phyloP scores from a whole-genome alignment of 352 stramenopile species.

The Phytophthora cryptogea region DNA sequence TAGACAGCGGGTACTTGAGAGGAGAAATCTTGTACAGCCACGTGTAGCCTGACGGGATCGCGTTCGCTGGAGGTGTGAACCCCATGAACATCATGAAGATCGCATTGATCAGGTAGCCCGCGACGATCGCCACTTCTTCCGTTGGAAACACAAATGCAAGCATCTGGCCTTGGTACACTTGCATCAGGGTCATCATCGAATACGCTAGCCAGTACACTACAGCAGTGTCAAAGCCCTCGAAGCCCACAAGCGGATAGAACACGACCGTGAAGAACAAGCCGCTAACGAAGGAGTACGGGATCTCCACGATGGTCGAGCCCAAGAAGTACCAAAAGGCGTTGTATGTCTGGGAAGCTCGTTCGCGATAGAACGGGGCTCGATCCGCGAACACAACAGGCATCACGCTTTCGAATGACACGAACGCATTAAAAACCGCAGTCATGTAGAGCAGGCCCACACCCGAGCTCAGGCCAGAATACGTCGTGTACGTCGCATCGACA shows the following conservation, averaged over 20 bases:
- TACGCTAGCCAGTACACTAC: conserved; percentile 37
- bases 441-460: conserved; percentile 83
- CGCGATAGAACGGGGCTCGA: conserved; percentile 67
- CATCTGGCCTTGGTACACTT: conserved; percentile 80
- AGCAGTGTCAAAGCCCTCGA: conserved; percentile 22
- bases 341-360: conserved; percentile 86
- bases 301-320: conserved; percentile 58
- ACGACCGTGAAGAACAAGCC: conserved; percentile 44
- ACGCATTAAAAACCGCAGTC: conserved; percentile 73
- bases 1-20: conserved; percentile 22
- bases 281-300: conserved; percentile 33
- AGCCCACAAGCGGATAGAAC: conserved; percentile 36
- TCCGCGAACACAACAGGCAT: conserved; percentile 79
- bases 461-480: conserved; percentile 39
- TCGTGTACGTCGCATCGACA: conserved; percentile 27
- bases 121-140: conserved; percentile 45
- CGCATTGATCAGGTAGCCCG: conserved; percentile 46
- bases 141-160: conserved; percentile 59
- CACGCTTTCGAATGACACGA: conserved; percentile 79
- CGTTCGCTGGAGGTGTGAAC: conserved; percentile 40
- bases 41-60: conserved; percentile 18
- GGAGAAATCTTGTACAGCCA: conserved; percentile 34
- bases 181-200: conserved; percentile 41
- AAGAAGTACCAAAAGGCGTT: conserved; percentile 61
- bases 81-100: conserved; percentile 67